Base-by-base conservation (phyloP, 345 rosid species). In the Boechera stricta region DNA sequence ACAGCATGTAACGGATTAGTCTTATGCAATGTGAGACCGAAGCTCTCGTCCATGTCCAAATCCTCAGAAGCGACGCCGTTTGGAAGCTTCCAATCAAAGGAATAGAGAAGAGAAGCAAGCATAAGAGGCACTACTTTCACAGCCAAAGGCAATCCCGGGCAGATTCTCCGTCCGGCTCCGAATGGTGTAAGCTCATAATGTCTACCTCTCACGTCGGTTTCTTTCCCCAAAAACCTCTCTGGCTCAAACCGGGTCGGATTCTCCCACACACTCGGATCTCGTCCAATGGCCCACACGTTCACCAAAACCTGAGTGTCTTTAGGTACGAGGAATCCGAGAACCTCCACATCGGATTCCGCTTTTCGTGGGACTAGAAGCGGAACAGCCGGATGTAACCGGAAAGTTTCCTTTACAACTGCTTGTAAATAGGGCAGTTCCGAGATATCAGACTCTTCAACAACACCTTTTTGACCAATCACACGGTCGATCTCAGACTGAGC, bases 61-160 rank as follows among this genome's bases (percentile, higher is more conserved):
- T 82, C 80, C 6, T 80, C 72, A 8, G 28, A 31, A 63, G 1
- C 64, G 72, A 64, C 38, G 21, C 71, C 84, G 5, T 61, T 48
- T 3, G 87, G 82, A 1, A 83, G 75, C 7, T 78, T 70, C 90
- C 90, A 87, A 12, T 87, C 84, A 70, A 87, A 87, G 8, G 71
- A 74, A 57, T 74, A 77, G 13, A 86, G 53, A 18, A 86, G 73
- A 39, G 82, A 70, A 51, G 80, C 88, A 81, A 90, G 69, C 82
- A 84, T 79, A 2, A 83, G 32, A 47, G 74, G 78, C 47, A 88
- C 28, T 72, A 67, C 80, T 33, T 77, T 80, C 10, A 49, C 11
- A 2, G 80, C 90, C 42, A 86, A 28, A 9, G 85, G 79, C 71
- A 86, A 67, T 32, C 82, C 82, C 5, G 79, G 79, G 18, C 82